phyloP scores from a whole-genome alignment of 257 asterid genomes.

The Parsonsia alboflavescens region DNA sequence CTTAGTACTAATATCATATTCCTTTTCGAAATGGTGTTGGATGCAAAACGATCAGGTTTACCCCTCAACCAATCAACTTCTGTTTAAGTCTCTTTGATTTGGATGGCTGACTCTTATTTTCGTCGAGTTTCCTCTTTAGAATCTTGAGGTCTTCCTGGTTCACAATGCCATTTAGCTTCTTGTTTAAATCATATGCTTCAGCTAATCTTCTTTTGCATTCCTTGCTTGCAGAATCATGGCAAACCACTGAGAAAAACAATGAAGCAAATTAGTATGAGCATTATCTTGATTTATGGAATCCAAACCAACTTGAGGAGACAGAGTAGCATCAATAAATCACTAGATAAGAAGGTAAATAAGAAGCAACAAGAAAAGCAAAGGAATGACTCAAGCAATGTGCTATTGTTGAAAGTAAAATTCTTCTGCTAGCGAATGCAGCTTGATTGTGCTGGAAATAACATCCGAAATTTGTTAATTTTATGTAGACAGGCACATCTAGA shows the following conservation, averaged over 20 bases:
- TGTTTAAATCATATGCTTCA: constrained; percentile 88
- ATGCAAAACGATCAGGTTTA: background rate
- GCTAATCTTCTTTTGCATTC: constrained; percentile 59
- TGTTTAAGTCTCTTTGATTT: constrained; percentile 61
- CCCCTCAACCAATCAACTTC: constrained; percentile 28
- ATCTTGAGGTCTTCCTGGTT: constrained; percentile 47
- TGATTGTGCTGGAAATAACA: background rate
- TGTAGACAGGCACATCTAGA: background rate
- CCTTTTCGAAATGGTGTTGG: background rate
- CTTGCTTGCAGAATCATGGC: constrained; percentile 75
- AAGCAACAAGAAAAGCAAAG: background rate
- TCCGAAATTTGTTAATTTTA: background rate
- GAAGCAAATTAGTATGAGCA: background rate
- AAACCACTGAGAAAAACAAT: constrained; percentile 50
- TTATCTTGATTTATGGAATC: background rate
- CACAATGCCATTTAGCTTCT: constrained; percentile 57
- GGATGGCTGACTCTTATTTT: constrained; percentile 28
- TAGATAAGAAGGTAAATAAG: background rate
- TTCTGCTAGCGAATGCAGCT: background rate
- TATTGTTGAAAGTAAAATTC: background rate
- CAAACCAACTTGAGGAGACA: background rate
- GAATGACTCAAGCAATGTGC: background rate
- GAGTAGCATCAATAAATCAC: background rate
- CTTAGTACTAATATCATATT: too few relatives aligned
- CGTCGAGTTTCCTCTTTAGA: constrained; percentile 51